Base-by-base conservation (phyloP, 176 grass and related monocot species). In the Tuctoria greenei region DNA sequence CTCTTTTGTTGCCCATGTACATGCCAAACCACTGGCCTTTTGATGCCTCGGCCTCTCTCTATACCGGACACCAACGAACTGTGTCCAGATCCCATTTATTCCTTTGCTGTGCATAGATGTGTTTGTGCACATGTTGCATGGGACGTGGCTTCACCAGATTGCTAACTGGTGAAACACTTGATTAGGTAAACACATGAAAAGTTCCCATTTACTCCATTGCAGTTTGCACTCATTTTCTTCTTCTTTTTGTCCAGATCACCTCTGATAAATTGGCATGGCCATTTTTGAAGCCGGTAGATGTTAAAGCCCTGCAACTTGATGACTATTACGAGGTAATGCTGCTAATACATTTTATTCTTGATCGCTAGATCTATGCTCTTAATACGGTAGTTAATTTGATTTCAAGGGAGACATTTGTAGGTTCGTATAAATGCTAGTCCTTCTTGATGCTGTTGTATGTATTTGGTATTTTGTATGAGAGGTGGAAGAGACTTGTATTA, bases 211-310 rank as follows among this genome's bases (percentile, higher is more conserved):
- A 14, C 72, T 8, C 2, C 46, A 39, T 70, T 80, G 42, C 12
- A 50, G 51, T 31, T 77, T 67, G 37, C 50, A 77, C 76, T 85
- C 57, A 85, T 4, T 71, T 47, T 11, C 31, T 31, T 71, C 31
- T 70, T 57, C 44, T 77, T 55, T 83, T 69, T 34, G 64, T 84
- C 44, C 82, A 97, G 93, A 85, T 97, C 66, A 89, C 84, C 31
- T 76, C 70, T 78, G 67, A 93, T 64, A 80, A 90, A 72, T 86
- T 82, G 84, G 84, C 95, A 6, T 59, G 54, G 39, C 95, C 88
- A 66, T 93, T 97, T 89, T 64, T 91, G 81, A 27, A 89, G 4
- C 95, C 95, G 6, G 95, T 97, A 61, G 95, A 97, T 79, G 88
- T 88, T 70, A 77, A 87, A 79, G 79, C 43, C 13, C 88, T 93